Conservation (phyloP, 257 asterid genomes). For the Nicotiana tabacum region DNA sequence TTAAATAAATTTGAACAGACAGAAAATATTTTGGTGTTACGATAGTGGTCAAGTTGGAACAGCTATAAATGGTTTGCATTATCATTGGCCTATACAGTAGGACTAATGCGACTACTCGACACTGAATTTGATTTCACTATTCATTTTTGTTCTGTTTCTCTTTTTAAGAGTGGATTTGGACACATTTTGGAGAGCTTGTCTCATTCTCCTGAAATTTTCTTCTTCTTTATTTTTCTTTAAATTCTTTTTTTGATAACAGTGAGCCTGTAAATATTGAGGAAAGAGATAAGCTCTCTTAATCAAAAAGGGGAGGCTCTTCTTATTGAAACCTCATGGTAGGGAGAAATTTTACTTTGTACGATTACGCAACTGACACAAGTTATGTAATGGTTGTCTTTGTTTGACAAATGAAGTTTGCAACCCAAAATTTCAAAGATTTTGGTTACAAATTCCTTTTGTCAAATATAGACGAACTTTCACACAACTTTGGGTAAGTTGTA, state of each 20-base stretch:
- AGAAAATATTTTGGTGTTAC: background rate
- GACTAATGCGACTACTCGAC: slow-evolving; percentile 70
- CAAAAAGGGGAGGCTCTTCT: too few relatives aligned
- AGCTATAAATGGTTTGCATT: background rate
- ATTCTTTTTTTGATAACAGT: too few relatives aligned
- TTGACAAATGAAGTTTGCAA: too few relatives aligned
- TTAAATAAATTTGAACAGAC: background rate
- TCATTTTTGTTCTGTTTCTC: background rate
- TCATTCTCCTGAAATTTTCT: background rate
- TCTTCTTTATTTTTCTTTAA: background rate
- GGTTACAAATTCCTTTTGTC: too few relatives aligned
- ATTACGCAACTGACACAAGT: too few relatives aligned
- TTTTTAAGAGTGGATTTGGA: background rate
- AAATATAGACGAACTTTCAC: too few relatives aligned
- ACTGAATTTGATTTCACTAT: slow-evolving; percentile 17
- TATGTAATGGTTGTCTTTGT: too few relatives aligned
- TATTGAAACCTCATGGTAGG: too few relatives aligned
- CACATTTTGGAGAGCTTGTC: background rate
- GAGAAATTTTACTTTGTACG: too few relatives aligned
- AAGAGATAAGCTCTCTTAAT: background rate
- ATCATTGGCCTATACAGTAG: background rate
- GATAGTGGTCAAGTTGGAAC: background rate
- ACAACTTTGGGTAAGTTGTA: too few relatives aligned
- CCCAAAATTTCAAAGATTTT: too few relatives aligned
- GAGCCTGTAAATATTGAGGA: background rate